Percentiles rank a stretch among this genome's conserved stretches.
Conservation (phyloP, 805 yeast species). For the Ogataea polymorpha region DNA sequence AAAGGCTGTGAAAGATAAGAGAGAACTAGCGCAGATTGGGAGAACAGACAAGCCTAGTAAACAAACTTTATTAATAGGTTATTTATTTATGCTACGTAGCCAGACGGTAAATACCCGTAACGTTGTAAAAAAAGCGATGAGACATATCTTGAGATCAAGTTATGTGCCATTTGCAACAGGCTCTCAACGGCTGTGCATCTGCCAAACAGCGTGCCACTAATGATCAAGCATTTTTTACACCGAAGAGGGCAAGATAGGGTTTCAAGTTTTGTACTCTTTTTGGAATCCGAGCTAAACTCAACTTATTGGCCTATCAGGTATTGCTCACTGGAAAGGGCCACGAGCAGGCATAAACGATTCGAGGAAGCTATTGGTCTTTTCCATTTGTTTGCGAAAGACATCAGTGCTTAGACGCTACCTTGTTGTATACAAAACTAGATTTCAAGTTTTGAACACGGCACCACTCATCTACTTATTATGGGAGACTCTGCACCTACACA, state of each 20-base stretch:
- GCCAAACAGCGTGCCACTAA: conserved; percentile 12
- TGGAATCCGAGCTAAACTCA: not conserved
- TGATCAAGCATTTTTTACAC: conserved; percentile 5
- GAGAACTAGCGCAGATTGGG: not conserved
- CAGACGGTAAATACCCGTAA: too few species aligned
- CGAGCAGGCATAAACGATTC: not conserved
- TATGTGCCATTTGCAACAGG: too few species aligned
- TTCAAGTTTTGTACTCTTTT: conserved; percentile 5
- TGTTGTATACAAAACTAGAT: conserved; percentile 5
- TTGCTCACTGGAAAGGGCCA: not conserved
- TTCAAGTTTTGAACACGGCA: not conserved
- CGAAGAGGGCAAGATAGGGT: conserved; percentile 13
- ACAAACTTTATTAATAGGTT: too few species aligned
- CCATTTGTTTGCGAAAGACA: not conserved
- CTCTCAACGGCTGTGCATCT: conserved; percentile 7
- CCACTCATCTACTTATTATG: not conserved
- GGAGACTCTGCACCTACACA: conserved; percentile 1
- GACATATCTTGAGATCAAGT: too few species aligned
- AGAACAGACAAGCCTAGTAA: too few species aligned
- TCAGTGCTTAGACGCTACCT: conserved; percentile 7
- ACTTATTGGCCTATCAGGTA: not conserved
- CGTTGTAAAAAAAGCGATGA: too few species aligned
- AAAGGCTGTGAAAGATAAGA: conserved; percentile 8
- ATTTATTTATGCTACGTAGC: too few species aligned
- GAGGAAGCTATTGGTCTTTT: not conserved